phyloP scores from a whole-genome alignment of 768 basidiomycete species.

The Boletus eberwhitei region DNA sequence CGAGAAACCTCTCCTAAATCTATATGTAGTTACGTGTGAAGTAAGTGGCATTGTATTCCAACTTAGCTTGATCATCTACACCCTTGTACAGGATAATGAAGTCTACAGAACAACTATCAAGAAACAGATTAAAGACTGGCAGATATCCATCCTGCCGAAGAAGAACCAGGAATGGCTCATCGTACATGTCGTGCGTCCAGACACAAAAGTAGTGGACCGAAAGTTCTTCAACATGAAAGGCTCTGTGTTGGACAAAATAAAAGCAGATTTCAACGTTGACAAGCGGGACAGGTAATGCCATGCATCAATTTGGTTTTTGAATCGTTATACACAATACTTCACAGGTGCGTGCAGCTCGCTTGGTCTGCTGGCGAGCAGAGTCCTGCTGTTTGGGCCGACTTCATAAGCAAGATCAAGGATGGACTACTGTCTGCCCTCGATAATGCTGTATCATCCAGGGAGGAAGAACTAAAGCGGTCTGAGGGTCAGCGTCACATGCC shows the following conservation, averaged over 20 bases:
- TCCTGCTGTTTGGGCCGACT: constrained; percentile 82
- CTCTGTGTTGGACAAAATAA: constrained; percentile 85
- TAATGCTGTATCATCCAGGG: constrained; percentile 66
- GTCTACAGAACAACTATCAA: constrained; percentile 73
- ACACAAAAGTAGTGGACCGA: constrained; percentile 53
- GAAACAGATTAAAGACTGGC: constrained; percentile 94
- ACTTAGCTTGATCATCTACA: constrained; percentile 7
- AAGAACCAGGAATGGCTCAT: constrained; percentile 95
- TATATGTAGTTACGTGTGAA: constrained; percentile 87
- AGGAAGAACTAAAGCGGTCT: constrained; percentile 87
- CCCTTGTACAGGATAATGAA: constrained; percentile 51
- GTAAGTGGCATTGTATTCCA: constrained; percentile 41
- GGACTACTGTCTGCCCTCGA: constrained; percentile 85
- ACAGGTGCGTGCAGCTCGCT: constrained; percentile 77
- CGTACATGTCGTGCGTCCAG: constrained; percentile 77
- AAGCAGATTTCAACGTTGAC: constrained; percentile 86
- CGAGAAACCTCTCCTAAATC: constrained; percentile 82
- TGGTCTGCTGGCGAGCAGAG: constrained; percentile 72
- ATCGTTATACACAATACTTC: constrained; percentile 14
- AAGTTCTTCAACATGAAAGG: constrained; percentile 83
- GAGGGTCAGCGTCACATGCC: constrained; percentile 90
- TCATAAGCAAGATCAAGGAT: constrained; percentile 87
- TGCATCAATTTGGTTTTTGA: constrained; percentile 2
- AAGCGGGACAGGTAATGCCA: constrained; percentile 68
- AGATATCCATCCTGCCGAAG: constrained; percentile 54